phyloP scores from a whole-genome alignment of 2,329 filamentous ascomycete species.

The Diaporthe citrichinensis region DNA sequence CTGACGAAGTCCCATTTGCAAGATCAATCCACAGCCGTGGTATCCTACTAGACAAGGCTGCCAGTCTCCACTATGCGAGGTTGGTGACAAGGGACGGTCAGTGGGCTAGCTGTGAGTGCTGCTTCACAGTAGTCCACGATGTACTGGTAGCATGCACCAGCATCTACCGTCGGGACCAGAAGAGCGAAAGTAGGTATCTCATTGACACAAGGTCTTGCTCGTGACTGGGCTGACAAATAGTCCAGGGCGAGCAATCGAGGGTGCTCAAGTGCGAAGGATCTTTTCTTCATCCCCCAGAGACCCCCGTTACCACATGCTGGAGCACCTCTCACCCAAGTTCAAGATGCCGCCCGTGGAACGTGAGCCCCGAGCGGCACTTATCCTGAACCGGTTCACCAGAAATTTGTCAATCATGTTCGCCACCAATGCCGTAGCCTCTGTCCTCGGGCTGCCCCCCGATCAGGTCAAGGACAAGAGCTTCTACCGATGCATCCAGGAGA shows the following conservation, averaged over 20 bases:
- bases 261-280: slow-evolving; percentile 81
- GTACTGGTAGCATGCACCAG: slow-evolving; percentile 88
- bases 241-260: slow-evolving; percentile 81
- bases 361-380: slow-evolving; percentile 86
- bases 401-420: slow-evolving; percentile 90
- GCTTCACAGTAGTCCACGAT: slow-evolving; percentile 90
- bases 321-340: slow-evolving; percentile 87
- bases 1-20: slow-evolving; percentile 83
- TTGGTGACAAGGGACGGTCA: slow-evolving; percentile 77
- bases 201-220: no score
- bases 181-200: slow-evolving; percentile 78
- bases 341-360: slow-evolving; percentile 73
- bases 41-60: slow-evolving; percentile 85
- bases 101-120: slow-evolving; percentile 88
- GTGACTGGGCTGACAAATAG: slow-evolving; percentile 7
- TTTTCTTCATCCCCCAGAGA: slow-evolving; percentile 87
- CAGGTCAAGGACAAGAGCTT: slow-evolving; percentile 84
- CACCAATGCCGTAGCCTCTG: slow-evolving; percentile 80
- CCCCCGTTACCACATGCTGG: slow-evolving; percentile 90
- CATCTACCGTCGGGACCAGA: slow-evolving; percentile 77
- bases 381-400: slow-evolving; percentile 88
- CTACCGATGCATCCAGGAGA: slow-evolving; percentile 87
- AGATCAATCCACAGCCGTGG: slow-evolving; percentile 80
- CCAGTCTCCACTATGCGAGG: slow-evolving; percentile 84
- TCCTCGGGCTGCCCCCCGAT: slow-evolving; percentile 79